A percentile compares a stretch with the other conserved stretches of the same genome.
Conservation (phyloP, 495 filamentous ascomycete genomes). For the Filosporella fistucella region DNA sequence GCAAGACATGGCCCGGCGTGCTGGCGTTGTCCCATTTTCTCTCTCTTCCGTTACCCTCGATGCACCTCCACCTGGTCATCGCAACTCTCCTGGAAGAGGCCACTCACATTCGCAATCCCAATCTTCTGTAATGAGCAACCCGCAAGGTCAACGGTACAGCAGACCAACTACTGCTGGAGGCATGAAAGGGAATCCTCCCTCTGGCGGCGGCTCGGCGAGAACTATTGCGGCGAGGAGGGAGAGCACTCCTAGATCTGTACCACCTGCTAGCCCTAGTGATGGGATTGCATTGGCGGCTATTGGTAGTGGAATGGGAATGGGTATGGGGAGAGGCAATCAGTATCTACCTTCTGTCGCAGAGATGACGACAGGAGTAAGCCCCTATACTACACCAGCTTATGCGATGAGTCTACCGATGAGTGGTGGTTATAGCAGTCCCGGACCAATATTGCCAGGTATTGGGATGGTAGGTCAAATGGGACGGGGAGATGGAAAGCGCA, state of each 20-base stretch:
- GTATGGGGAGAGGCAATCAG: conserved; percentile 25
- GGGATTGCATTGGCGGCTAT: conserved; percentile 27
- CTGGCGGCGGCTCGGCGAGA: conserved; percentile 37
- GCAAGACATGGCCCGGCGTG: conserved; percentile 83
- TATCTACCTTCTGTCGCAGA: conserved; percentile 48
- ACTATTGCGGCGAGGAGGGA: conserved; percentile 32
- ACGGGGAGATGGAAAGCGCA: conserved; percentile 14
- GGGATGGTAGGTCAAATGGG: conserved; percentile 16
- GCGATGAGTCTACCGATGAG: conserved; percentile 24
- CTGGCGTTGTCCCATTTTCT: conserved; percentile 78
- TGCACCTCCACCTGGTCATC: conserved; percentile 31
- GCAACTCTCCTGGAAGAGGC: conserved; percentile 18
- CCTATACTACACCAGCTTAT: conserved; percentile 49
- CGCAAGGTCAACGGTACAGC: conserved; percentile 7
- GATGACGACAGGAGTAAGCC: conserved; percentile 49
- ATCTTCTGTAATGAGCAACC: conserved; percentile 29
- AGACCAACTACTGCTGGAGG: conserved; percentile 13
- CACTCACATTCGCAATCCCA: conserved; percentile 42
- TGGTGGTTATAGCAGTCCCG: conserved; percentile 36
- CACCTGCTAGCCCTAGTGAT: conserved; percentile 31
- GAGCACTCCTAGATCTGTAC: conserved; percentile 31
- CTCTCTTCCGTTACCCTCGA: conserved; percentile 57
- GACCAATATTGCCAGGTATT: conserved; percentile 32
- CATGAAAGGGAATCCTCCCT: conserved; percentile 4
- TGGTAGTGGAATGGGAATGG: conserved; percentile 24